A percentile compares a stretch with the other conserved stretches of the same genome.
Conservation (phyloP, 2,329 filamentous ascomycete species). For the Hypoxylon sp. region DNA sequence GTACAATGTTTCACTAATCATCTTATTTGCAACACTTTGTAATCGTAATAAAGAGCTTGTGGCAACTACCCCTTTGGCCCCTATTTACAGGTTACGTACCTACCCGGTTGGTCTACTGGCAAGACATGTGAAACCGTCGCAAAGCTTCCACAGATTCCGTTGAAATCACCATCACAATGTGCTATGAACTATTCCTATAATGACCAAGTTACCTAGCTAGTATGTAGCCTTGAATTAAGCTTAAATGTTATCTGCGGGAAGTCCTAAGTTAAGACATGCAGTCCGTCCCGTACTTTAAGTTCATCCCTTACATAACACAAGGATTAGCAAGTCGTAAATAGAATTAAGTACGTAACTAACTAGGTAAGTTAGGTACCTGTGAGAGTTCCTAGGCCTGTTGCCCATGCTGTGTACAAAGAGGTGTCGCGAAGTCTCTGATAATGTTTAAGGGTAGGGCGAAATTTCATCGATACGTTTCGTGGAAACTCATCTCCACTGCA, state of each 20-base stretch:
- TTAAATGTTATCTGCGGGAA: neutral
- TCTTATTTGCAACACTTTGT: neutral
- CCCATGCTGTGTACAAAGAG: too few relatives aligned
- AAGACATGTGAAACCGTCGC: neutral
- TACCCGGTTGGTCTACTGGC: neutral
- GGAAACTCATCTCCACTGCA: too few relatives aligned
- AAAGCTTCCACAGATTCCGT: neutral
- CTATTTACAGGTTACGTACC: neutral
- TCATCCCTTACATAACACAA: neutral
- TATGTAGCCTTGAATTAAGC: neutral
- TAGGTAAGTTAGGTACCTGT: too few relatives aligned
- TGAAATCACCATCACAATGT: neutral
- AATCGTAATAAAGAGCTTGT: neutral
- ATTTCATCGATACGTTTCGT: too few relatives aligned
- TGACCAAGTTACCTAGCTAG: neutral
- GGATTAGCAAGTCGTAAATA: neutral
- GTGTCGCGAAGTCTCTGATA: too few relatives aligned
- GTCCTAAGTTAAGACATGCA: neutral
- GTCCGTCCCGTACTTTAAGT: slow-evolving; percentile 3
- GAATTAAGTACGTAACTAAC: neutral
- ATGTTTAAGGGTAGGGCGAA: too few relatives aligned
- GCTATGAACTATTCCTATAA: neutral
- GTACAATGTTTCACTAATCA: neutral
- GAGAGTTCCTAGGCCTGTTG: too few relatives aligned
- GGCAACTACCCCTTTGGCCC: neutral